A percentile compares a stretch with the other conserved stretches of the same genome.
These are phyloP conservation scores for Fusarium hainanense DNA, from an alignment of 2,329 filamentous ascomycete genomes.

Conservation along the genomic window DNA sequence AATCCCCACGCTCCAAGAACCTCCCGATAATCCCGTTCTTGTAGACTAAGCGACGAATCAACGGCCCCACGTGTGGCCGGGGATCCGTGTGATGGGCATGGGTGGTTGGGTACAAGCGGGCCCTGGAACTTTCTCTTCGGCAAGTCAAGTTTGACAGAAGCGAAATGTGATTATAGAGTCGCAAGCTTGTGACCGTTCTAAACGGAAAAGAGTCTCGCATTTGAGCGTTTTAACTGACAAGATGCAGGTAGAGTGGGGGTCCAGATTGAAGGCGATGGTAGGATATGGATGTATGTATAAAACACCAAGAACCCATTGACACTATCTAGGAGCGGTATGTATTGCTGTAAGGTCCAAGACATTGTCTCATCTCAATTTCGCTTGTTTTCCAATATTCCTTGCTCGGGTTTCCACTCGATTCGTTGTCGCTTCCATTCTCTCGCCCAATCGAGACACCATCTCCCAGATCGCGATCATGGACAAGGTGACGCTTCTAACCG, in stretches of 20 bases:
- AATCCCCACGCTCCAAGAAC: not conserved
- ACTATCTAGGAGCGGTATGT: not conserved
- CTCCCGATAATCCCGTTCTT: constrained; percentile 14
- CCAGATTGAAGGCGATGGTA: not conserved
- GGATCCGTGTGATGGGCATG: constrained; percentile 20
- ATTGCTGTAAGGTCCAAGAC: constrained; percentile 1
- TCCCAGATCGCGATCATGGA: constrained; percentile 47
- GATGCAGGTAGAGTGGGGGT: constrained; percentile 22
- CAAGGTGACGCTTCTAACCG: constrained; percentile 53
- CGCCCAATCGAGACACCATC: constrained; percentile 17
- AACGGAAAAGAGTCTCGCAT: constrained; percentile 16
- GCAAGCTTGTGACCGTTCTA: constrained; percentile 12
- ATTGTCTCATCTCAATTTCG: not conserved
- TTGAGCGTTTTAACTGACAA: constrained; percentile 1
- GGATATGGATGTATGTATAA: constrained; percentile 29
- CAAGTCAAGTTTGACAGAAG: constrained; percentile 33
- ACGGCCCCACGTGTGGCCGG: constrained; percentile 45
- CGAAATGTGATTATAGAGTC: constrained; percentile 31
- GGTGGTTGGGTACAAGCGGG: constrained; percentile 27
- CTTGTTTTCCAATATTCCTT: constrained; percentile 9
- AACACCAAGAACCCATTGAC: constrained; percentile 29
- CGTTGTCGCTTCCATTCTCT: constrained; percentile 6
- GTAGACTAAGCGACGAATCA: constrained; percentile 44
- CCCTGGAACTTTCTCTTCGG: constrained; percentile 6
- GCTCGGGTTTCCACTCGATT: not conserved